Conservation (phyloP, 192 early-diverging fungal genomes). For the Umbelopsis sp. region DNA sequence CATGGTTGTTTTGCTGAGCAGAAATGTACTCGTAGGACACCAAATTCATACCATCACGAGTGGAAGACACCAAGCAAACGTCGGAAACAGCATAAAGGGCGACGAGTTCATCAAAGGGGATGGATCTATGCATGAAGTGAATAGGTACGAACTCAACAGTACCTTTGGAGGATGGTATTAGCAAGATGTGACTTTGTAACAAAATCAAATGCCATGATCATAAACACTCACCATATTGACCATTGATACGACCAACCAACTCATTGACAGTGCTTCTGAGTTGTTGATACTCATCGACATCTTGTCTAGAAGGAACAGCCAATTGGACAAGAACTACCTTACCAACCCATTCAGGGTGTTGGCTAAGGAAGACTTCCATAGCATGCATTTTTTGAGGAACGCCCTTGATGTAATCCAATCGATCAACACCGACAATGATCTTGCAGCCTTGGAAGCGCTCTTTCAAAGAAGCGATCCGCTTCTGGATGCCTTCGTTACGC, state of each 20-base stretch:
- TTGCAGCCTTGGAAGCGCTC: slow-evolving; percentile 84
- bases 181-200: no score
- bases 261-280: slow-evolving; percentile 94
- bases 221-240: slow-evolving; percentile 70
- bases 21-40: slow-evolving; percentile 99
- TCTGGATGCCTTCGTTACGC: slow-evolving; percentile 63
- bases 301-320: slow-evolving; percentile 96
- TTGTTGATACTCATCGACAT: slow-evolving; percentile 98
- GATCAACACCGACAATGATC: slow-evolving; percentile 96
- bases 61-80: slow-evolving; percentile 96
- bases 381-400: slow-evolving; percentile 99
- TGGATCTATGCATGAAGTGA: slow-evolving; percentile 97
- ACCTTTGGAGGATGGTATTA: slow-evolving; percentile 31
- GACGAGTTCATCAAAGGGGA: slow-evolving; percentile 93
- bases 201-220: neutral
- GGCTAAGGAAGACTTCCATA: slow-evolving; percentile 86
- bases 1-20: slow-evolving; percentile 88
- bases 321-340: slow-evolving; percentile 96
- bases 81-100: slow-evolving; percentile 96
- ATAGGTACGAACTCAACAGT: slow-evolving; percentile 98
- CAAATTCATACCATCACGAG: slow-evolving; percentile 99
- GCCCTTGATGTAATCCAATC: slow-evolving; percentile 99
- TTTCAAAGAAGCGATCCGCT: slow-evolving; percentile 80
- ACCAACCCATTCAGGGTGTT: slow-evolving; percentile 90
- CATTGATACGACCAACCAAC: slow-evolving; percentile 98